These are phyloP conservation scores for Naegleria lovaniensis DNA, from an alignment of 208 protist species.

Conservation along the genomic window DNA sequence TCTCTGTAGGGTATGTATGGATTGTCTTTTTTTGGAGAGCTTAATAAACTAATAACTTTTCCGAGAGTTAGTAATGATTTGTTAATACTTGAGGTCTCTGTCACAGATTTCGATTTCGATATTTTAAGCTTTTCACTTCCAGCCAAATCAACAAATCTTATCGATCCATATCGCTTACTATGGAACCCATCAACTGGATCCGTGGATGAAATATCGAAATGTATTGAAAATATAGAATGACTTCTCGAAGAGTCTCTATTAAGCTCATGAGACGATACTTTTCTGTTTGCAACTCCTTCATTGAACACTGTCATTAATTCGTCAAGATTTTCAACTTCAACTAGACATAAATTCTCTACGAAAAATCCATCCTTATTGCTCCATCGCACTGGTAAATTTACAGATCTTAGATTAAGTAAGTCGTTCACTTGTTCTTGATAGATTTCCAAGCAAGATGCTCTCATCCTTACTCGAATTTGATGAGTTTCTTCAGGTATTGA, in stretches of 20 bases:
- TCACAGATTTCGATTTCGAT: background rate
- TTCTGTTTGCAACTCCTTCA: conserved; percentile 70
- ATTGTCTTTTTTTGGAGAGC: conserved; percentile 1
- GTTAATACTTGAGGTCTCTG: conserved; percentile 36
- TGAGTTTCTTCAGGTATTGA: background rate
- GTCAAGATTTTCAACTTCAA: conserved; percentile 59
- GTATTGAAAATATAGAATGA: conserved; percentile 78
- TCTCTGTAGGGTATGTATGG: conserved; percentile 58
- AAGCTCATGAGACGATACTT: conserved; percentile 66
- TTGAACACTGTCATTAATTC: conserved; percentile 70
- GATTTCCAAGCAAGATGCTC: conserved; percentile 68
- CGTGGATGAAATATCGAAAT: conserved; percentile 60
- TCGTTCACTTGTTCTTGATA: conserved; percentile 76
- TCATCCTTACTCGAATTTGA: conserved; percentile 35
- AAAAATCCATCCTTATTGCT: conserved; percentile 59
- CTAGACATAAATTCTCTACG: conserved; percentile 68
- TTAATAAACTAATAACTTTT: conserved; percentile 36
- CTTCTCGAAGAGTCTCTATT: conserved; percentile 77
- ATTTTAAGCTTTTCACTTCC: conserved; percentile 36
- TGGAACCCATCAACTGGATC: conserved; percentile 55
- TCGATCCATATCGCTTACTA: conserved; percentile 31
- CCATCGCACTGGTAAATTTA: conserved; percentile 62
- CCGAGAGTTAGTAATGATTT: conserved; percentile 39
- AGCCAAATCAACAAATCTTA: conserved; percentile 39
- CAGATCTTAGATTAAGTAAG: conserved; percentile 56